Evolutionary conservation across 176 grass and related monocot genomes (phyloP).

Genomic region (Triticum urartu): DNA sequence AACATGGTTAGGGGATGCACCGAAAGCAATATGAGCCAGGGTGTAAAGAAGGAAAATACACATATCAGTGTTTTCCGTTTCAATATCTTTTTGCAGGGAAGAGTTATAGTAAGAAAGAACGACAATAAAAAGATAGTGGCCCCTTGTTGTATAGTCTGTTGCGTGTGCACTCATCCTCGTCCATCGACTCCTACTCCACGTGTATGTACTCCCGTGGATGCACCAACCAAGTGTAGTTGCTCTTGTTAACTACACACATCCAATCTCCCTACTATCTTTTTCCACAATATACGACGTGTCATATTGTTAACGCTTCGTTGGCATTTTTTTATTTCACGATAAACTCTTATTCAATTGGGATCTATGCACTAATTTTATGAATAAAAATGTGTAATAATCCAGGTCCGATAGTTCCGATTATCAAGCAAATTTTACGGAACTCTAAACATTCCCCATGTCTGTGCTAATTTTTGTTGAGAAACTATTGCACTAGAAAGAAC

Average conservation of each 20-base stretch:
- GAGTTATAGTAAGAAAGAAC: neutral
- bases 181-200: neutral
- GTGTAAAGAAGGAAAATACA: neutral
- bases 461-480: no score
- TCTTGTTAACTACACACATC: neutral
- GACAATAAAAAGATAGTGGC: neutral
- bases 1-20: neutral
- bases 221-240: neutral
- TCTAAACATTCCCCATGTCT: no score
- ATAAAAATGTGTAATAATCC: no score
- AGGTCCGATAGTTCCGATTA: no score
- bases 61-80: neutral
- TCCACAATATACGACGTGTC: no score
- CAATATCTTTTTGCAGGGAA: neutral
- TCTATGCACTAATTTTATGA: no score
- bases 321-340: no score
- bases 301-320: no score
- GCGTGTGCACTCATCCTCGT: neutral
- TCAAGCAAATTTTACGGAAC: no score
- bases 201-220: neutral
- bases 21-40: neutral
- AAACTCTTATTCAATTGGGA: no score
- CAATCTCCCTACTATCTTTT: no score
- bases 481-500: no score
- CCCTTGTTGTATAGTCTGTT: neutral